Evolutionary conservation across 2,329 filamentous ascomycete species (phyloP), one percentile per base, ranked within the genome.

Genomic region (Fusarium miscanthi): DNA sequence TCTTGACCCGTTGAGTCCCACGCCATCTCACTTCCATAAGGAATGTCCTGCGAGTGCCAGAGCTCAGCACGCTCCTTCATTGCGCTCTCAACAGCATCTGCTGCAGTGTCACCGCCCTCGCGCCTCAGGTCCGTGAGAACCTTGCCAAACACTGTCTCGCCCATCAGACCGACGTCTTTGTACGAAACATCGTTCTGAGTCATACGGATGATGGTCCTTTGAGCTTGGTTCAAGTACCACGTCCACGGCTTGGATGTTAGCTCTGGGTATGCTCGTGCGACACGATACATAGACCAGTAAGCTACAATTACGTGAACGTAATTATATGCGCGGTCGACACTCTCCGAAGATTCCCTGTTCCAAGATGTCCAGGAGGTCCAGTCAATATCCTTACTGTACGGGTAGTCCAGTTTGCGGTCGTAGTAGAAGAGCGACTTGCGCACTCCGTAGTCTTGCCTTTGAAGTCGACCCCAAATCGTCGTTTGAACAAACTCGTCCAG

Each of bases 1-100:
- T 91, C 88, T 69, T 91, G 88, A 0, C 87, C 88, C 0, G 88
- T 90, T 1, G 86, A 89, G 63, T 91, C 89, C 89, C 89, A 91
- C 0, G 88, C 85, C 87, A 89, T 88, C 76, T 90, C 89, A 56
- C 87, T 89, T 1, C 88, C 88, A 66, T 85, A 91, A 0, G 89
- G 89, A 9, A 87, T 85, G 12, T 82, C 81, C 57, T 86, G 79
- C 0, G 79, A 80, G n/a, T 86, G 77, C 88, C 89, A 91, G 2
- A 79, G 74, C 6, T 81, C 68, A 3, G 87, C 86, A 2, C 88
- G 83, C 7, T 77, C 78, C 19, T 81, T 82, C 88, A 90, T 89
- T 1, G 80, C 78, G 1, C 76, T 73, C 49, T 85, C 83, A 6
- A 90, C 71, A 1, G 78, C 77, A 5, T 75, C 74, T 1, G 83